Base-by-base conservation (phyloP, 306 rosid genomes). In the Lathyrus oleraceus region DNA sequence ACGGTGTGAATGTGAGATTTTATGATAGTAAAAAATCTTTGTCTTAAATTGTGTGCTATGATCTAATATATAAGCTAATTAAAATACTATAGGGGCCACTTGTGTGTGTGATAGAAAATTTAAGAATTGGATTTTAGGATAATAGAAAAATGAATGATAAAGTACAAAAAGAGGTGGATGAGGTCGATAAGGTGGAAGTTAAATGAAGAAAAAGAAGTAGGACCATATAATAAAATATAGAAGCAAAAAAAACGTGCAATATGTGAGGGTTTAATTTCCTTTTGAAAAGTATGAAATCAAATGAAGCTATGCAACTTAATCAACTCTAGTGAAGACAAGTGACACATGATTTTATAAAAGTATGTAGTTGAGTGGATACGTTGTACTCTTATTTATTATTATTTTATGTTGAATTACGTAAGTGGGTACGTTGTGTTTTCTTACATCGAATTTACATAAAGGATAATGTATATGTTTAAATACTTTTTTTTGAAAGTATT, bases 181-280 rank as follows among this genome's bases (percentile, higher is more conserved):
- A 72, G 73, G 19, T 27, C 11, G 39, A 59, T 70, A 27, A 70
- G 65, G 76, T 67, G 79, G 65, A 40, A 13, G 81, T 61, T 70
- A 73, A 78, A 65, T 10, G 70, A 14, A 28, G 8, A 40, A 21
- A 67, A 64, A 19, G 40, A 11, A 10, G 54, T 39, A 17, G 72
- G 76, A 30, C 54, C 45, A 71, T 48, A 69, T 36, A 77, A 68
- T 23, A 13, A 39, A 80, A 84, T 67, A 76, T 64, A 65, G 86
- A 85, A 79, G 69, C 81, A 54, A 70, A 14, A 25, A 81, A 66
- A 86, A 91, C 92, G 97, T 83, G 97, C 77, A 74, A 67, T 71
- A 54, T 71, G 76, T 79, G 86, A 17, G 70, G 6, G 10, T 7
- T 35, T 35, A 35, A 35, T 63, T 17, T 13, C 2, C 20, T 69